These are phyloP conservation scores for Lathyrus tuberosus DNA, from an alignment of 306 rosid genomes.

Conservation along the genomic window DNA sequence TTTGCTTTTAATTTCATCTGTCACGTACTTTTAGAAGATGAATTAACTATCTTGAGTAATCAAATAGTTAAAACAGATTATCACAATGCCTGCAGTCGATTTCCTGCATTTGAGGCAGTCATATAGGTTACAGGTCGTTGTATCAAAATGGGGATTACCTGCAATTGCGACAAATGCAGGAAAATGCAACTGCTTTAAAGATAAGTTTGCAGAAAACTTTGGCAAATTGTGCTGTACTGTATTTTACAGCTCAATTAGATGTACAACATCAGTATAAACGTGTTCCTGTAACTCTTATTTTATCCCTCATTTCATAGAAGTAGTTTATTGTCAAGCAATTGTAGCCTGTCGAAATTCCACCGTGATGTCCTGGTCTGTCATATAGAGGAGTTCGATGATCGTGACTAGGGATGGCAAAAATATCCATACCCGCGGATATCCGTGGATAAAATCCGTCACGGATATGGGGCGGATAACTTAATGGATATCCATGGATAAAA, in stretches of 20 bases:
- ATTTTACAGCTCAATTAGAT: not conserved
- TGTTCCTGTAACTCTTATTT: not conserved
- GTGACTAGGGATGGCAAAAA: no score
- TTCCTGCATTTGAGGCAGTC: not conserved
- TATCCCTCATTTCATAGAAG: not conserved
- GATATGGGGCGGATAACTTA: no score
- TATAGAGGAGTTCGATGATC: conserved; percentile 9
- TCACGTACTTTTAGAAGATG: not conserved
- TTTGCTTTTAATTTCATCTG: not conserved
- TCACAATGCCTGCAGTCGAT: not conserved
- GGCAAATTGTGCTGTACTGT: not conserved
- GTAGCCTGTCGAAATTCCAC: not conserved
- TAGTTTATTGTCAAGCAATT: conserved; percentile 27
- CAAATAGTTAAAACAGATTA: not conserved
- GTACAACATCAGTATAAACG: not conserved
- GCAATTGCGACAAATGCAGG: not conserved
- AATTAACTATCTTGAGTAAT: not conserved
- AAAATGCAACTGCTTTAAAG: not conserved
- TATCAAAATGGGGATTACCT: not conserved
- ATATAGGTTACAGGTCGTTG: not conserved
- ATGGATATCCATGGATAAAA: no score
- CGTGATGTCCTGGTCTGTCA: conserved; percentile 17
- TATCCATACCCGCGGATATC: no score
- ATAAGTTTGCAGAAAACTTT: not conserved
- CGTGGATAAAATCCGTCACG: no score